Percentiles rank a stretch among this genome's conserved stretches.
These are phyloP conservation scores for Nephelium lappaceum DNA, from an alignment of 345 rosid genomes.

Conservation along the genomic window DNA sequence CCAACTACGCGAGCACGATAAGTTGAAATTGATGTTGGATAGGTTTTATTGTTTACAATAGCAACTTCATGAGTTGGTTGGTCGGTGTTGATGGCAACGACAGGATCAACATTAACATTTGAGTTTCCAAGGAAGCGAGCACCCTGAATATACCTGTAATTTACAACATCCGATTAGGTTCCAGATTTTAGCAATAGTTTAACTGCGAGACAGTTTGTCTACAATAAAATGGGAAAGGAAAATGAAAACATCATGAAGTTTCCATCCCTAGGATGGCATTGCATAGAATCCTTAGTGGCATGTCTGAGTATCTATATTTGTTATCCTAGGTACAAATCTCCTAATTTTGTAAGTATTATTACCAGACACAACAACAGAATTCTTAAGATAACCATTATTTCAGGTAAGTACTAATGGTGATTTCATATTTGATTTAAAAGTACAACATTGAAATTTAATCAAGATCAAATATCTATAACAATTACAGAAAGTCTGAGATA, in stretches of 20 bases:
- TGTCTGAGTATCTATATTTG: not conserved
- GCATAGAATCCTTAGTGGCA: not conserved
- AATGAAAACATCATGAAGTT: not conserved
- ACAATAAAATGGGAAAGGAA: not conserved
- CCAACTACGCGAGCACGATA: constrained; percentile 83
- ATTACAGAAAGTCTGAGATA: not conserved
- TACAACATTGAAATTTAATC: too few relatives aligned
- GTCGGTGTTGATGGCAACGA: constrained; percentile 36
- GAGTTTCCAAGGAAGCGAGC: constrained; percentile 52
- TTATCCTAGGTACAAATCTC: not conserved
- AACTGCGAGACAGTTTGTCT: not conserved
- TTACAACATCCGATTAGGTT: constrained; percentile 12
- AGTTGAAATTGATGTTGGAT: constrained; percentile 28
- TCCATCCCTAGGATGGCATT: not conserved
- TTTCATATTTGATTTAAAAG: too few relatives aligned
- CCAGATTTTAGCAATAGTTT: not conserved
- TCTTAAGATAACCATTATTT: too few relatives aligned
- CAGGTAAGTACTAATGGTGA: too few relatives aligned
- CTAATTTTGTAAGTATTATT: not conserved
- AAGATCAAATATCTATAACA: too few relatives aligned
- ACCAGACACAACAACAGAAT: too few relatives aligned
- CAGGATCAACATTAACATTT: constrained; percentile 38
- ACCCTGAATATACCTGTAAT: constrained; percentile 77
- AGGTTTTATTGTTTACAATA: constrained; percentile 34
- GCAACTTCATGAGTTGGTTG: constrained; percentile 50